phyloP scores from a whole-genome alignment of 2,329 filamentous ascomycete species.

The Domatiomyces globalis region DNA sequence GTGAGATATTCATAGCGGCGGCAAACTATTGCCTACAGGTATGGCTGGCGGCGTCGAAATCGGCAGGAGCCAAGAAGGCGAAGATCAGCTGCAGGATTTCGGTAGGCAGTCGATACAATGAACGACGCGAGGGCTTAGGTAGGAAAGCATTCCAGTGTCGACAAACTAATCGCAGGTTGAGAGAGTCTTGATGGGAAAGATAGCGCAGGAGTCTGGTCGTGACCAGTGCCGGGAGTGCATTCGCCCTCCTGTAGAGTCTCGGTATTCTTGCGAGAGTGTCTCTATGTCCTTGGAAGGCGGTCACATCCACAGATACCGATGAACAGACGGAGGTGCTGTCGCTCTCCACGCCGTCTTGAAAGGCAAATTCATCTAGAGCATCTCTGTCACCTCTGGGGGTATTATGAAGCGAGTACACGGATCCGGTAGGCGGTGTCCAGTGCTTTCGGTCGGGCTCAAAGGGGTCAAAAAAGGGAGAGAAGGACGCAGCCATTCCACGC shows the following conservation, averaged over 20 bases:
- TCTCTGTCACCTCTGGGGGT: not conserved
- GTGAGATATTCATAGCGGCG: slow-evolving; percentile 37
- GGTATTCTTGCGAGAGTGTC: slow-evolving; percentile 16
- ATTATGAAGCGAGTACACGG: not conserved
- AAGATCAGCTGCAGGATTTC: slow-evolving; percentile 39
- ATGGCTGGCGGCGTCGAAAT: slow-evolving; percentile 48
- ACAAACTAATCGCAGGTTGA: slow-evolving; percentile 12
- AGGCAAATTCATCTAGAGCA: not conserved
- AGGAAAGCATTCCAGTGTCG: slow-evolving; percentile 11
- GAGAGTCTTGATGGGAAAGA: slow-evolving; percentile 12
- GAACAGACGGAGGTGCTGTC: slow-evolving; percentile 5
- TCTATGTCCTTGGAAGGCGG: slow-evolving; percentile 13
- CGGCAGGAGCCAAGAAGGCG: slow-evolving; percentile 29
- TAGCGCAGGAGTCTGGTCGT: slow-evolving; percentile 5
- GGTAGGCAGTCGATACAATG: slow-evolving; percentile 23
- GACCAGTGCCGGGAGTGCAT: slow-evolving; percentile 7
- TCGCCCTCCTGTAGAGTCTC: slow-evolving; percentile 1
- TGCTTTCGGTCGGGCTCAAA: slow-evolving; percentile 2
- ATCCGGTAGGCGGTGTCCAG: not conserved
- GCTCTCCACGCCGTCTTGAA: not conserved
- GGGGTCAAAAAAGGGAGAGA: slow-evolving; percentile 3
- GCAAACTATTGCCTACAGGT: slow-evolving; percentile 48
- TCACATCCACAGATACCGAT: slow-evolving; percentile 8
- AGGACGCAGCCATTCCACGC: slow-evolving; percentile 5
- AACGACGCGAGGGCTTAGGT: slow-evolving; percentile 7